Base-by-base conservation (phyloP, 2,329 filamentous ascomycete genomes). In the Xylariaceae sp. region DNA sequence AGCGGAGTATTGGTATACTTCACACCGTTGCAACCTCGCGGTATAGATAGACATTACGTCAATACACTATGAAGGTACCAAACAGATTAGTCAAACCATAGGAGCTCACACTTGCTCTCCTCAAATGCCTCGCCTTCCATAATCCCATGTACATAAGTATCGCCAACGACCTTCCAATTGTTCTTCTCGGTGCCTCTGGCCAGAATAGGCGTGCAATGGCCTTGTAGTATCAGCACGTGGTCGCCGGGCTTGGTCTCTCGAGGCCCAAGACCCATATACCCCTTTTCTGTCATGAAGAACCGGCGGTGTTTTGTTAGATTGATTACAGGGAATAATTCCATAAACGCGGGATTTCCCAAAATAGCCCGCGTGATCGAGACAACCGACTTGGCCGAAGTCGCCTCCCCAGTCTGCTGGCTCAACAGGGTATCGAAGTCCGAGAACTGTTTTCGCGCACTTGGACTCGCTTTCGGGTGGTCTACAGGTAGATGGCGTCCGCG, bases 191-290 rank as follows among this genome's bases (percentile, higher is more conserved):
- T 25, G 20, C 14, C 23, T 25, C 48, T 27, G 22, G 50, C 44
- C 5, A 50, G 22, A 21, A 53, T 42, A 20, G 50, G 47, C 11
- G 44, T 40, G 25, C 29, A 44, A 23, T 53, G 37, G 4, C 50
- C 44, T 22, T 53, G 44, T 7, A 50, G n/a, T 42, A 53, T 20
- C 1, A 50, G 20, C 2, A 48, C 32, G 14, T 17, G 38, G 37
- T 50, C 47, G 4, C 44, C 50, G 6, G 44, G 40, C 22, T 25
- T 14, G 19, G 50, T 38, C 1, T 48, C 42, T 22, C 32, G 37
- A 3, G 47, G 49, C 14, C 41, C 50, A 8, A 52, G 38, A 16
- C 50, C 50, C 29, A 52, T 49, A 25, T 52, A 49, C 23, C 50
- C 47, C 14, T 41, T 38, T 40, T 45, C 22, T 7, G 47, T 49